Conservation (phyloP, 192 early-diverging fungal species). For the Entomortierella chlamydospora region DNA sequence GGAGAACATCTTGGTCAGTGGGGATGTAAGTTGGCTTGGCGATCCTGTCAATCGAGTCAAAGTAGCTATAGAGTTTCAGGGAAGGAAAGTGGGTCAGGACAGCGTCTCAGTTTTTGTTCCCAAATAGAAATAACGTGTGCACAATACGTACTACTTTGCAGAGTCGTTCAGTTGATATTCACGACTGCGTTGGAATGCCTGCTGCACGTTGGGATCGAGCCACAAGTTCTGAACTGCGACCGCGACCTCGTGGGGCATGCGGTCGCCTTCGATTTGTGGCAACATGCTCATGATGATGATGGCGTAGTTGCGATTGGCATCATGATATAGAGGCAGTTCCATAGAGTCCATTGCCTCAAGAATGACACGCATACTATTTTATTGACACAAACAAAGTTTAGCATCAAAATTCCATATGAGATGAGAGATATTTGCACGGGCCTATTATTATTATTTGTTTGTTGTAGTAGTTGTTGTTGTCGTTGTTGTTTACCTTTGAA, state of each 20-base stretch:
- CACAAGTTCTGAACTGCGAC: constrained; percentile 86
- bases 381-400: background rate
- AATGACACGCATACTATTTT: constrained; percentile 86
- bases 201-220: constrained; percentile 85
- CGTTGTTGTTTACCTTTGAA: constrained; percentile 74
- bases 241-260: constrained; percentile 82
- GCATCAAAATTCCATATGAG: no score
- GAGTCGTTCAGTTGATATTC: constrained; percentile 99
- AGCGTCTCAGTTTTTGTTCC: no score
- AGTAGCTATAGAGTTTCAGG: constrained; percentile 73
- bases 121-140: no score
- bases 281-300: constrained; percentile 84
- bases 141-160: constrained; percentile 81
- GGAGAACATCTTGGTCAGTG: constrained; percentile 95
- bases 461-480: no score
- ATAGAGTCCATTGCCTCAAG: constrained; percentile 94
- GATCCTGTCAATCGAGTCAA: constrained; percentile 92
- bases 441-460: no score
- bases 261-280: constrained; percentile 90
- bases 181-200: constrained; percentile 81
- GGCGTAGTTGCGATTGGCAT: constrained; percentile 76
- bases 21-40: constrained; percentile 85
- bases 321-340: constrained; percentile 75
- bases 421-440: no score
- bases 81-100: background rate